A percentile compares a stretch with the other conserved stretches of the same genome.
phyloP scores from a whole-genome alignment of 352 stramenopile genomes.

The Globisporangium heterothallicum region DNA sequence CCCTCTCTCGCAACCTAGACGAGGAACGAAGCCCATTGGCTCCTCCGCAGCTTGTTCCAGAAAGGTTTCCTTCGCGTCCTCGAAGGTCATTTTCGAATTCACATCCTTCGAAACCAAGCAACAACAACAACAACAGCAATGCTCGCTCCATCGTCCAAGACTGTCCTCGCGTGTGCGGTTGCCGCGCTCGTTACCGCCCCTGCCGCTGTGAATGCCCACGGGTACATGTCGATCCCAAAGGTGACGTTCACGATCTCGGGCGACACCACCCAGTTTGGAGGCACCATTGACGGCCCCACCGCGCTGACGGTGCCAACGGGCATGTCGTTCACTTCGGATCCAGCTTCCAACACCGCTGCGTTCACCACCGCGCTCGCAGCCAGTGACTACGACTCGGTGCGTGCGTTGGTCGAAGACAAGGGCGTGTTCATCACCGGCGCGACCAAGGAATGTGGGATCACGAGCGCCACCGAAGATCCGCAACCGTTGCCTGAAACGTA shows the following conservation, averaged over 20 bases:
- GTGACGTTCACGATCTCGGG: conserved; percentile 16
- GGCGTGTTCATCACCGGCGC: conserved; percentile 6
- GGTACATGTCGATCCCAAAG: conserved; percentile 24
- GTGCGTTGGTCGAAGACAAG: conserved; percentile 15
- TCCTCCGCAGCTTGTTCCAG: too few relatives aligned
- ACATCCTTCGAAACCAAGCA: background rate
- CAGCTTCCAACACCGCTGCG: conserved; percentile 15
- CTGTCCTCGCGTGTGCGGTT: background rate
- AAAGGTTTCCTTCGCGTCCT: too few relatives aligned
- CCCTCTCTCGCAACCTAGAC: too few relatives aligned
- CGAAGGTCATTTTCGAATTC: background rate
- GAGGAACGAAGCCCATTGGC: too few relatives aligned
- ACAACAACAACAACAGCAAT: conserved; percentile 1
- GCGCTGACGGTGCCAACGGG: conserved; percentile 1
- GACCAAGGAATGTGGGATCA: conserved; percentile 5
- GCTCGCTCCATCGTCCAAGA: conserved; percentile 10
- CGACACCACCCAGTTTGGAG: conserved; percentile 5
- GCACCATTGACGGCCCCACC: conserved; percentile 5
- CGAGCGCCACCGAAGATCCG: conserved; percentile 18
- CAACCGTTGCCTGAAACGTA: conserved; percentile 25
- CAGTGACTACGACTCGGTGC: conserved; percentile 17
- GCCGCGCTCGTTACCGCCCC: background rate
- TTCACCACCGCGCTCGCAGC: conserved; percentile 21
- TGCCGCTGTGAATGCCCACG: conserved; percentile 15
- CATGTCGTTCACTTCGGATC: conserved; percentile 8